These are phyloP conservation scores for Pythium oligandrum DNA, from an alignment of 352 stramenopile species.

Conservation along the genomic window DNA sequence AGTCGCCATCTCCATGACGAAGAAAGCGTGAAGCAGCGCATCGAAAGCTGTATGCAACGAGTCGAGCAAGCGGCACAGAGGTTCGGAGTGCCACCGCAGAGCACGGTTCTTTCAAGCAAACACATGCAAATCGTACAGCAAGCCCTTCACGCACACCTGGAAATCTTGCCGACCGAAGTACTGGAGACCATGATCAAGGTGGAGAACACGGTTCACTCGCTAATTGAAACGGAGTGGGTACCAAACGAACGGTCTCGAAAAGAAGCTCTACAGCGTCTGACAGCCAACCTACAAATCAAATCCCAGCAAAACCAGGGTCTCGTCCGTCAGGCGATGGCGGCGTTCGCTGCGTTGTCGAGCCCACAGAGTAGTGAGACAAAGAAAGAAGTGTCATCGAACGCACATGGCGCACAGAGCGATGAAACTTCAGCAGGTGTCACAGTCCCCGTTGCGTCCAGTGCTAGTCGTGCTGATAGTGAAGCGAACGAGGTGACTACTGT, in stretches of 20 bases:
- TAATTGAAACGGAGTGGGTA: constrained; percentile 56
- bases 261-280: constrained; percentile 38
- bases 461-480: no score
- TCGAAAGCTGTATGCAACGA: constrained; percentile 30
- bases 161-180: constrained; percentile 46
- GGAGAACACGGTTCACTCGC: constrained; percentile 35
- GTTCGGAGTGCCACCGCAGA: constrained; percentile 42
- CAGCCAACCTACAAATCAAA: constrained; percentile 24
- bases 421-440: no score
- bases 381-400: no score
- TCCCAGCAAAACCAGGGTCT: constrained; percentile 40
- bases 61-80: constrained; percentile 37
- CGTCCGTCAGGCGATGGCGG: constrained; percentile 45
- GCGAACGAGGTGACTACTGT: no score
- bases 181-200: constrained; percentile 52
- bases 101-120: constrained; percentile 31
- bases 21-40: constrained; percentile 25
- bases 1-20: constrained; percentile 53
- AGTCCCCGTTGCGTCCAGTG: no score
- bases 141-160: constrained; percentile 52
- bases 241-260: constrained; percentile 46
- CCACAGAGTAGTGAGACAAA: no score
- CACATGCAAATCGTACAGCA: constrained; percentile 48
- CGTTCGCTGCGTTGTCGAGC: constrained; percentile 4
- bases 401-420: no score